Evolutionary conservation across 2,329 filamentous ascomycete genomes (phyloP).

Genomic region (Thermoascus crustaceus): DNA sequence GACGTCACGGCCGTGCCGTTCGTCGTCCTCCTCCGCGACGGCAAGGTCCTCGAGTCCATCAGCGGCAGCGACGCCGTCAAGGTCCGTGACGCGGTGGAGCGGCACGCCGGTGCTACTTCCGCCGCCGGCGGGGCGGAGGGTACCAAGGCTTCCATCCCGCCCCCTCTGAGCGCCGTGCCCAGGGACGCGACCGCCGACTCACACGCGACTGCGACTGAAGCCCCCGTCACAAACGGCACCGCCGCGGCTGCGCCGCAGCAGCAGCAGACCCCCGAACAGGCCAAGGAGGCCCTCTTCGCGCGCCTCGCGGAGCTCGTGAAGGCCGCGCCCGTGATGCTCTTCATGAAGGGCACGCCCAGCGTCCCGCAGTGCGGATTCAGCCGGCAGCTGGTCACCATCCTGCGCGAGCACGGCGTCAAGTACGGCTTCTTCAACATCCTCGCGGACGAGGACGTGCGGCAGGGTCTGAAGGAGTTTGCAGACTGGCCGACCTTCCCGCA

Average conservation of each 20-base stretch:
- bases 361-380: conserved; percentile 89
- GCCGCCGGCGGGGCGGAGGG: conserved; percentile 22
- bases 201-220: conserved; percentile 19
- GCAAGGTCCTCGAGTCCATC: conserved; percentile 71
- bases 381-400: conserved; percentile 73
- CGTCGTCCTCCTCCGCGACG: conserved; percentile 71
- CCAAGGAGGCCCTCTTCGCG: conserved; percentile 77
- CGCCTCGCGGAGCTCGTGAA: conserved; percentile 79
- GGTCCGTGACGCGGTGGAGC: conserved; percentile 78
- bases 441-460: conserved; percentile 92
- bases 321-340: conserved; percentile 94
- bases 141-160: conserved; percentile 29
- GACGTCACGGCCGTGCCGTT: conserved; percentile 92
- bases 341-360: conserved; percentile 94
- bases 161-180: conserved; percentile 30
- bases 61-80: conserved; percentile 83
- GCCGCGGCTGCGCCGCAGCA: conserved; percentile 16
- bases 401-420: conserved; percentile 83
- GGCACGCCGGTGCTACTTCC: conserved; percentile 53
- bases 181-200: conserved; percentile 22
- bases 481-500: conserved; percentile 98
- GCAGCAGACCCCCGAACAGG: conserved; percentile 40
- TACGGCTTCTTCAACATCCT: conserved; percentile 99
- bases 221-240: conserved; percentile 18
- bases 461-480: conserved; percentile 93